A percentile compares a stretch with the other conserved stretches of the same genome.
Conservation (phyloP, 208 protist genomes). For the Crithidia sp. region DNA sequence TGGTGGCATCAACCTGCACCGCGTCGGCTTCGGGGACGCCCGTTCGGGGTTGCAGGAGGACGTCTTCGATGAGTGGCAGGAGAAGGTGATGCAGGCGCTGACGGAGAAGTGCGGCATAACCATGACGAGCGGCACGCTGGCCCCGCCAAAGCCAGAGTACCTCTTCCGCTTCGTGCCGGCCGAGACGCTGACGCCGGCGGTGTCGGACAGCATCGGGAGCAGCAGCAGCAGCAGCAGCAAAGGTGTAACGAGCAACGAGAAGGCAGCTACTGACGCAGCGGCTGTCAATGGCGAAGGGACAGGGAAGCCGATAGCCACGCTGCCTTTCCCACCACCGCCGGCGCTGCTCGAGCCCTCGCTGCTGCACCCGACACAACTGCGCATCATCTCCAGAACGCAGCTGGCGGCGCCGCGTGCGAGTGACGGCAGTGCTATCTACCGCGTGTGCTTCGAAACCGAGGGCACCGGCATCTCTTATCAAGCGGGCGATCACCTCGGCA, state of each 20-base stretch:
- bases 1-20: constrained; percentile 58
- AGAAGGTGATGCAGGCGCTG: constrained; percentile 53
- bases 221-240: not conserved
- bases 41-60: constrained; percentile 58
- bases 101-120: constrained; percentile 38
- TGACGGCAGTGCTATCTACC: constrained; percentile 70
- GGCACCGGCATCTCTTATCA: constrained; percentile 79
- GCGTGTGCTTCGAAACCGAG: constrained; percentile 38
- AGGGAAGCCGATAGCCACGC: not conserved
- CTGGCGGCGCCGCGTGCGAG: constrained; percentile 44
- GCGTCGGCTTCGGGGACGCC: constrained; percentile 69
- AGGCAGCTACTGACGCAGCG: not conserved
- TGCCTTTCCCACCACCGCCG: constrained; percentile 52
- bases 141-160: constrained; percentile 53
- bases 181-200: not conserved
- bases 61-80: constrained; percentile 76
- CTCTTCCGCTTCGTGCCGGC: constrained; percentile 31
- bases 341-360: constrained; percentile 66
- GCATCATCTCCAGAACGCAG: constrained; percentile 40
- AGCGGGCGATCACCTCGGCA: constrained; percentile 93
- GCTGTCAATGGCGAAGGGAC: not conserved
- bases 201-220: not conserved
- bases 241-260: not conserved
- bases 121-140: constrained; percentile 24
- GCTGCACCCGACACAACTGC: constrained; percentile 47